phyloP scores from a whole-genome alignment of 2,329 filamentous ascomycete genomes.

The Ophiostoma perfectum region DNA sequence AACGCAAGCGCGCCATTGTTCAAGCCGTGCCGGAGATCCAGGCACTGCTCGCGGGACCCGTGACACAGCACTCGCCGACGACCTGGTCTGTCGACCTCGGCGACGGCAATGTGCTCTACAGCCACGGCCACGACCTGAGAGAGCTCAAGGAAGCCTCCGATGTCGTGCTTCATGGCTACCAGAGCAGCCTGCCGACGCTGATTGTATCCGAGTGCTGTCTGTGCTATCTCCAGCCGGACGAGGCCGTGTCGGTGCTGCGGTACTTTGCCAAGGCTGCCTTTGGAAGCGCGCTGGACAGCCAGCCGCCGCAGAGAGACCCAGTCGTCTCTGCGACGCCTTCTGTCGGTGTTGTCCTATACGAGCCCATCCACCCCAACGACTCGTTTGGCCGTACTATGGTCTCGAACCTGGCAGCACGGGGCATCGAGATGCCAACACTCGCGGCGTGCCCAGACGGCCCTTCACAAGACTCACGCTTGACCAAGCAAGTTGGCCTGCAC shows the following conservation, averaged over 20 bases:
- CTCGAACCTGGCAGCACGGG: conserved; percentile 74
- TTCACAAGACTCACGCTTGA: conserved; percentile 64
- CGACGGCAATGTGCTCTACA: conserved; percentile 43
- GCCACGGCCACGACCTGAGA: conserved; percentile 67
- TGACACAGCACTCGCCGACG: conserved; percentile 27
- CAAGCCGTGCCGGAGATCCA: conserved; percentile 43
- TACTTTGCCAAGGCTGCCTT: conserved; percentile 51
- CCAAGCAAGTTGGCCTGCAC: conserved; percentile 56
- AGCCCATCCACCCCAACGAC: conserved; percentile 78
- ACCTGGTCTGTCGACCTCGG: conserved; percentile 41
- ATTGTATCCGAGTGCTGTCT: conserved; percentile 93
- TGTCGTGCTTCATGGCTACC: conserved; percentile 39
- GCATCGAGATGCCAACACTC: conserved; percentile 80
- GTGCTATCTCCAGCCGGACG: conserved; percentile 69
- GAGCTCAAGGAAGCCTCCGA: conserved; percentile 38
- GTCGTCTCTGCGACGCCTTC: no score
- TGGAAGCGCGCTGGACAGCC: no score
- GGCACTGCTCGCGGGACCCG: conserved; percentile 36
- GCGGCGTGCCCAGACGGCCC: conserved; percentile 61
- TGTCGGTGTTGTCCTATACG: conserved; percentile 69
- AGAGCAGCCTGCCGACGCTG: conserved; percentile 65
- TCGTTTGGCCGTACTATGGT: conserved; percentile 91
- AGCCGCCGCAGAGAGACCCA: no score
- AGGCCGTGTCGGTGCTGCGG: conserved; percentile 58
- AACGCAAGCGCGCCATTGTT: conserved; percentile 55